phyloP scores from a whole-genome alignment of 768 basidiomycete species.

The Antrodiella citrinella region DNA sequence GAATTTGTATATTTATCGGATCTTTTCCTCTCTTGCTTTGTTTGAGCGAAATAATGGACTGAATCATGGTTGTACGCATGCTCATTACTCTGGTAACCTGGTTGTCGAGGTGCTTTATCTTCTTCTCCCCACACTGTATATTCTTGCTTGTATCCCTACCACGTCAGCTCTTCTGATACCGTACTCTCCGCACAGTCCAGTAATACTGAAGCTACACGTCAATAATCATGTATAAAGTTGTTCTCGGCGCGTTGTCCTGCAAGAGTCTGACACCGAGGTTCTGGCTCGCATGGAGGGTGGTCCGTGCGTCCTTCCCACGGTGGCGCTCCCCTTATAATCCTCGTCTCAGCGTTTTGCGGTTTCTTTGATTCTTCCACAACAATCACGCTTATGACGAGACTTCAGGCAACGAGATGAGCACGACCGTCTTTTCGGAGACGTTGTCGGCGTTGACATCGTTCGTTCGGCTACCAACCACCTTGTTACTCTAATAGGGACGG shows the following conservation, averaged over 20 bases:
- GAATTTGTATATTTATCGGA: neutral
- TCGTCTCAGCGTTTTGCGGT: neutral
- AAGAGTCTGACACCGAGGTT: no score
- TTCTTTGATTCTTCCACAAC: conserved; percentile 18
- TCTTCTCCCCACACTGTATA: neutral
- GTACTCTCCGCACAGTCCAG: neutral
- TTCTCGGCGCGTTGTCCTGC: no score
- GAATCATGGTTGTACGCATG: neutral
- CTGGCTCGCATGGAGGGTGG: no score
- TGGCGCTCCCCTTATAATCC: conserved; percentile 2
- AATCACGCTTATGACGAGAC: conserved; percentile 14
- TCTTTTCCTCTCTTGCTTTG: neutral
- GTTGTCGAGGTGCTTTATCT: neutral
- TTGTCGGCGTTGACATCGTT: conserved; percentile 19
- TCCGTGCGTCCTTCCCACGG: conserved; percentile 12
- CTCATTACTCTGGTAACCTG: neutral
- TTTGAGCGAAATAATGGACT: neutral
- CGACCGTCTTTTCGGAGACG: conserved; percentile 8
- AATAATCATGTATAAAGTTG: conserved; percentile 11
- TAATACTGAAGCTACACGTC: neutral
- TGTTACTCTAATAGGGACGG: conserved; percentile 19
- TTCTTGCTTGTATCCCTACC: neutral
- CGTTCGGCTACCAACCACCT: conserved; percentile 18
- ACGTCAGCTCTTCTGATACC: neutral
- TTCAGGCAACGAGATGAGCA: conserved; percentile 17